These are phyloP conservation scores for Microdochium trichocladiopsis DNA, from an alignment of 2,329 filamentous ascomycete species.

Conservation along the genomic window DNA sequence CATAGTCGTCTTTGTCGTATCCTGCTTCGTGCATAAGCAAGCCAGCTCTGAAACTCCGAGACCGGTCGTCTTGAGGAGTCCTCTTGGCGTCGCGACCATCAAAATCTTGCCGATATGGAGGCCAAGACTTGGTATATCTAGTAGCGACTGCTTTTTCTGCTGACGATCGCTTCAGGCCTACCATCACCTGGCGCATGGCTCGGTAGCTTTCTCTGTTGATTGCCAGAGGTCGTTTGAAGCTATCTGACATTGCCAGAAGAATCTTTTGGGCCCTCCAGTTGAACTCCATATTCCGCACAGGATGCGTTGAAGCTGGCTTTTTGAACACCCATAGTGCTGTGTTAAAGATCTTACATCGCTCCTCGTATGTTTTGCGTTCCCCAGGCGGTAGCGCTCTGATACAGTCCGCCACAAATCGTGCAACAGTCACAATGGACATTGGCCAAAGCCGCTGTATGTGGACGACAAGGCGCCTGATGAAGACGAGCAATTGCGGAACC, in stretches of 20 bases:
- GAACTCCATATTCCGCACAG: constrained; percentile 30
- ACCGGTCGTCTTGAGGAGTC: constrained; percentile 42
- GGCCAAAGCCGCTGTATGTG: constrained; percentile 18
- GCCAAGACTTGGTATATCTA: constrained; percentile 48
- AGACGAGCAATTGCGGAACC: constrained; percentile 11
- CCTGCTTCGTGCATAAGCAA: constrained; percentile 49
- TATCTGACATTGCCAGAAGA: constrained; percentile 43
- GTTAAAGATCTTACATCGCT: constrained; percentile 32
- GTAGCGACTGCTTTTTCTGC: constrained; percentile 39
- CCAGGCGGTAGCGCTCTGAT: constrained; percentile 8
- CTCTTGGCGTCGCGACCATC: constrained; percentile 53
- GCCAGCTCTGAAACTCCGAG: constrained; percentile 45
- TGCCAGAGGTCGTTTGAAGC: constrained; percentile 38
- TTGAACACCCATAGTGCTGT: constrained; percentile 27
- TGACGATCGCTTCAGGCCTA: constrained; percentile 44
- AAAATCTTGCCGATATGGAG: constrained; percentile 49
- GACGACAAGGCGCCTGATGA: constrained; percentile 15
- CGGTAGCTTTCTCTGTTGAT: constrained; percentile 44
- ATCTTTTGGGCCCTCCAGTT: constrained; percentile 53
- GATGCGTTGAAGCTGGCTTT: constrained; percentile 21
- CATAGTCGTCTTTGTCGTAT: constrained; percentile 37
- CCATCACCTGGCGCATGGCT: constrained; percentile 45
- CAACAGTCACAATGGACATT: constrained; percentile 17
- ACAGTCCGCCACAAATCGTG: constrained; percentile 19
- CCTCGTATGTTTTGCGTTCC: constrained; percentile 13